Conservation (phyloP, 805 yeast genomes). For the Ascoidea rubescens region DNA sequence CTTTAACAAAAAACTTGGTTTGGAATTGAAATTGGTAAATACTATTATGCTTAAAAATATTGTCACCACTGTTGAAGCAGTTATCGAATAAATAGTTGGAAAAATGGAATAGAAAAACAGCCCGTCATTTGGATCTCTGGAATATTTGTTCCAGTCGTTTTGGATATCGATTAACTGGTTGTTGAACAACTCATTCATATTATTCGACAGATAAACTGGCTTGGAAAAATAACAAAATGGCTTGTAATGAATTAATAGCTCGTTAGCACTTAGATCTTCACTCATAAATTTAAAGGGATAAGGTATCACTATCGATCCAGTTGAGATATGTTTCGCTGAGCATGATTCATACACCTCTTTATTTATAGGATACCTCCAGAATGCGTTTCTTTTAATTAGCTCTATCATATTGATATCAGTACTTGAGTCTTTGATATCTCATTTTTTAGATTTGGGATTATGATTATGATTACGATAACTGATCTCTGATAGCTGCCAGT, state of each 20-base stretch:
- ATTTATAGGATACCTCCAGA: slow-evolving; percentile 7
- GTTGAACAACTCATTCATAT: slow-evolving; percentile 14
- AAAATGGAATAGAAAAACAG: slow-evolving; percentile 45
- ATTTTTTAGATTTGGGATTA: too few relatives aligned
- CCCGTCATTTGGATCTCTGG: slow-evolving; percentile 17
- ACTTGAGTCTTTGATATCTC: too few relatives aligned
- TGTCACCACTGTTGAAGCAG: slow-evolving; percentile 52
- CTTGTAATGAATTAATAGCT: slow-evolving; percentile 11
- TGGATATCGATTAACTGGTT: slow-evolving; percentile 26
- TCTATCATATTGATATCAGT: too few relatives aligned
- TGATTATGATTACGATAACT: too few relatives aligned
- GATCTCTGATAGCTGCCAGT: too few relatives aligned
- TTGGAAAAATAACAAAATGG: slow-evolving; percentile 20
- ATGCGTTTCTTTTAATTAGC: slow-evolving; percentile 1
- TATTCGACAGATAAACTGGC: slow-evolving; percentile 23
- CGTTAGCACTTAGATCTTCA: not conserved
- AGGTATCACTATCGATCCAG: not conserved
- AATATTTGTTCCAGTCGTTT: slow-evolving; percentile 34
- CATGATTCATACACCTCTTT: not conserved
- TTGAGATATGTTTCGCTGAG: not conserved
- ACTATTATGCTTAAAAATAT: slow-evolving; percentile 50
- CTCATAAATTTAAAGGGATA: not conserved
- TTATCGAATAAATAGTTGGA: slow-evolving; percentile 46
- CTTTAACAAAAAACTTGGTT: slow-evolving; percentile 39
- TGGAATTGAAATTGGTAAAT: slow-evolving; percentile 49